phyloP scores from a whole-genome alignment of 1,284 basidiomycete genomes.

The Acaromyces ingoldii region DNA sequence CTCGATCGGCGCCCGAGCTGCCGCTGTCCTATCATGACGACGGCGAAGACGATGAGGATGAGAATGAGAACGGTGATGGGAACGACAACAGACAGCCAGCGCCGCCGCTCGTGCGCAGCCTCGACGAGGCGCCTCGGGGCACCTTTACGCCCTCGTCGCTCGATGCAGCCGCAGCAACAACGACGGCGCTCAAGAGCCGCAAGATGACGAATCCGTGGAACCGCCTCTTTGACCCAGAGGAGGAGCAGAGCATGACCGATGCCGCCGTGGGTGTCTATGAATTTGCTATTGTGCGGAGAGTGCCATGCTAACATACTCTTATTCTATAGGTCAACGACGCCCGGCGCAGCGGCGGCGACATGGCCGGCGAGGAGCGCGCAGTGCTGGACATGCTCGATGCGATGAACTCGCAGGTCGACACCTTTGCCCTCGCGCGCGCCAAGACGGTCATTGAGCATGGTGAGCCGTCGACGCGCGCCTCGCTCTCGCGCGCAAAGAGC shows the following conservation, averaged over 20 bases:
- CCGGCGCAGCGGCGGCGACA: background rate
- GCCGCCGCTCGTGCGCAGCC: constrained; percentile 25
- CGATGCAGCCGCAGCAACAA: constrained; percentile 10
- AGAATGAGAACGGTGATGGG: no score
- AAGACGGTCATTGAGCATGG: background rate
- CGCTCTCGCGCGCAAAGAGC: no score
- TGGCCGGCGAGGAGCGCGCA: constrained; percentile 22
- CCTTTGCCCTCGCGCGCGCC: constrained; percentile 2
- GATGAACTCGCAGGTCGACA: constrained; percentile 8
- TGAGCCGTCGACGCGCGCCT: no score
- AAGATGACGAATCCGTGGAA: constrained; percentile 10
- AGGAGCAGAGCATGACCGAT: constrained; percentile 22
- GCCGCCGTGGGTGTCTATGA: no score
- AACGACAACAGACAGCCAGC: no score
- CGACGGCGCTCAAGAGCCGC: constrained; percentile 16
- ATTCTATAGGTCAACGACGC: no score
- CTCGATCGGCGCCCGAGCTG: background rate
- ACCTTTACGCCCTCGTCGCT: constrained; percentile 18
- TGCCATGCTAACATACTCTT: no score
- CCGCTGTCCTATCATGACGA: background rate
- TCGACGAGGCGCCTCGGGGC: constrained; percentile 31
- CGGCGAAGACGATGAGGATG: background rate
- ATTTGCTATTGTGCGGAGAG: no score
- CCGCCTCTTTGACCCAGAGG: background rate
- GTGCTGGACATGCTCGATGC: constrained; percentile 37